A percentile compares a stretch with the other conserved stretches of the same genome.
phyloP scores from a whole-genome alignment of 73 alveolate genomes.

The Paraurostyla sp. region DNA sequence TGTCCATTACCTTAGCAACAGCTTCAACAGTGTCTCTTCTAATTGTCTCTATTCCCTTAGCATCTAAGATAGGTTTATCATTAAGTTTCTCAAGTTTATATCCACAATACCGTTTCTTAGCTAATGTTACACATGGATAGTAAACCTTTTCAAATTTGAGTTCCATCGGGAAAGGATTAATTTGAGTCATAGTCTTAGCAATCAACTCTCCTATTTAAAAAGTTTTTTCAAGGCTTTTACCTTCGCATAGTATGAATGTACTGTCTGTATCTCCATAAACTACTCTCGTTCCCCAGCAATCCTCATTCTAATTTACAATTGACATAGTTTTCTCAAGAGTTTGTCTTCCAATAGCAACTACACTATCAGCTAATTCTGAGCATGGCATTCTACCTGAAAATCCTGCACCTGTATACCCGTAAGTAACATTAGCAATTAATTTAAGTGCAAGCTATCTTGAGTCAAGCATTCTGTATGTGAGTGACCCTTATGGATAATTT shows the following conservation, averaged over 20 bases:
- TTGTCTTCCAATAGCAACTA: conserved; percentile 95
- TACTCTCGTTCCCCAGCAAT: conserved; percentile 90
- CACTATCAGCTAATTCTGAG: conserved; percentile 97
- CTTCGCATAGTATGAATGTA: conserved; percentile 89
- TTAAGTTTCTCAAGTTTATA: conserved; percentile 90
- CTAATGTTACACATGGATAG: conserved; percentile 88
- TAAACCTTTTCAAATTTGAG: conserved; percentile 97
- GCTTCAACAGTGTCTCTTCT: conserved; percentile 94
- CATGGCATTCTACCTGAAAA: conserved; percentile 99
- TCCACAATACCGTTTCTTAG: conserved; percentile 97
- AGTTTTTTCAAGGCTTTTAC: conserved; percentile 89
- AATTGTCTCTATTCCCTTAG: conserved; percentile 96
- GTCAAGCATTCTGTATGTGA: conserved; percentile 86
- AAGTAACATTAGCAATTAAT: conserved; percentile 94
- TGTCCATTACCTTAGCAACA: conserved; percentile 89
- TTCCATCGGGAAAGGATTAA: conserved; percentile 96
- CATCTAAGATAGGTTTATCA: conserved; percentile 89
- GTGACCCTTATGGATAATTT: conserved; percentile 84
- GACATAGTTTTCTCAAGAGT: conserved; percentile 87
- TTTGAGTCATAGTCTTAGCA: conserved; percentile 85
- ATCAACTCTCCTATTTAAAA: conserved; percentile 89
- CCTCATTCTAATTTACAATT: conserved; percentile 79
- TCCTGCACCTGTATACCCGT: conserved; percentile 99
- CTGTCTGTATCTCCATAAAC: conserved; percentile 99
- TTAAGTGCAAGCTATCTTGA: conserved; percentile 94